Base-by-base conservation (phyloP, 495 filamentous ascomycete genomes). In the Annulohypoxylon maeteangense region DNA sequence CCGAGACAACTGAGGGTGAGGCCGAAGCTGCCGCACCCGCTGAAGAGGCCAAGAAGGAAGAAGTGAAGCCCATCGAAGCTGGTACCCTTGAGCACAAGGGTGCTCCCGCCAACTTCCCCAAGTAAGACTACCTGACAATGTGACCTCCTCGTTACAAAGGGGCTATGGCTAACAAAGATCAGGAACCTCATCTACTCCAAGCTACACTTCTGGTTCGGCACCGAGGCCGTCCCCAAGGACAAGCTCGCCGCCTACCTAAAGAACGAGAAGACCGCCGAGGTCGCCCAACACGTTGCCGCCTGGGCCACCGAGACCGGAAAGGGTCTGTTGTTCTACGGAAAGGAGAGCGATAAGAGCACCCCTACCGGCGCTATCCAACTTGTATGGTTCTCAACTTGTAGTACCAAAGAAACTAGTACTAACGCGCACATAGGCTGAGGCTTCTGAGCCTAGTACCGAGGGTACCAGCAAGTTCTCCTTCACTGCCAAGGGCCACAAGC, bases 251-350 rank as follows among this genome's bases (percentile, higher is more conserved):
- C 81, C 68, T 98, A 92, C 84, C 87, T 96, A 75, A 90, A 90
- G 81, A 90, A 90, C 74, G 95, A 97, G 87, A 96, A 98, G 90
- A 82, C 90, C 48, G 79, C 83, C 40, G 90, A 92, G 12, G 81
- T 90, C 66, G 91, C 91, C 68, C 90, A 95, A 82, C 88, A 92
- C 56, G 91, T 89, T 72, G 90, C 88, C 73, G 90, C 95, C 44
- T 97, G 96, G 91, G 93, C 94, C 61, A 89, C 86, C 67, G 88
- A 96, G 83, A 98, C 95, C 65, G 94, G 95, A 76, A 97, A 96
- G 87, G 95, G 95, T 81, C 90, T 99, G 6, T 83, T 98, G 34
- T 97, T 95, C 86, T 93, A 92, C 81, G 88, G 89, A 80, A 98
- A 98, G 90, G 88, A 91, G 74, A 87, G 89, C 60, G 89, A 94